Conservation (phyloP, 208 protist species). For the Crithidia bombi region DNA sequence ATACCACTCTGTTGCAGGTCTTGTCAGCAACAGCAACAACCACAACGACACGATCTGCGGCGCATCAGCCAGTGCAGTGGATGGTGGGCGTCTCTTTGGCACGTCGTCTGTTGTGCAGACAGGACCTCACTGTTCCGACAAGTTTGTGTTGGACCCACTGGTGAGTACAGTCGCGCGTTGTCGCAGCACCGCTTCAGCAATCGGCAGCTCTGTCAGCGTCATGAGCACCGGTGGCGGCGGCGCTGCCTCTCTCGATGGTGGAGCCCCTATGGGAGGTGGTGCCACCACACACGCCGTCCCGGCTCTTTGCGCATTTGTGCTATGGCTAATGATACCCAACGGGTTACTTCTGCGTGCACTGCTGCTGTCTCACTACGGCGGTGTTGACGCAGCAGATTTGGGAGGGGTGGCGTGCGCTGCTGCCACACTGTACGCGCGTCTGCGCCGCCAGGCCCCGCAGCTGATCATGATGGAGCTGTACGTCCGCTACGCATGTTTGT, state of each 20-base stretch:
- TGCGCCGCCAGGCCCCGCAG: conserved; percentile 20
- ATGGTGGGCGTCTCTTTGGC: background rate
- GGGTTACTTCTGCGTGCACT: conserved; percentile 23
- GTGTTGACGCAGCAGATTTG: background rate
- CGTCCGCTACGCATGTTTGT: conserved; percentile 18
- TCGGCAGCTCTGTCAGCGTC: no score
- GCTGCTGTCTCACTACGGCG: background rate
- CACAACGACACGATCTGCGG: background rate
- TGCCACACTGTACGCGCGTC: conserved; percentile 4
- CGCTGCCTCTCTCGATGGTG: background rate
- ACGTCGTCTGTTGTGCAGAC: no score
- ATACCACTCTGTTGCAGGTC: background rate
- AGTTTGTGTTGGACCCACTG: no score
- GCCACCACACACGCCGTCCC: conserved; percentile 24
- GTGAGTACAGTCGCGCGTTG: no score
- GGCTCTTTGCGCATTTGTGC: conserved; percentile 19
- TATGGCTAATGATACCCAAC: conserved; percentile 40
- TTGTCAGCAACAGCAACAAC: background rate
- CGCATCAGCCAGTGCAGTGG: background rate
- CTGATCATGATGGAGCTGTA: conserved; percentile 23
- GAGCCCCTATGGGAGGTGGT: background rate
- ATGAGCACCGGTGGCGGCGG: no score
- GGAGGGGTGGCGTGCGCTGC: background rate
- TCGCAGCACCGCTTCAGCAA: no score
- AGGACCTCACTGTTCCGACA: no score